Conservation (phyloP, 1,284 basidiomycete species). For the Puccinia polysora region DNA sequence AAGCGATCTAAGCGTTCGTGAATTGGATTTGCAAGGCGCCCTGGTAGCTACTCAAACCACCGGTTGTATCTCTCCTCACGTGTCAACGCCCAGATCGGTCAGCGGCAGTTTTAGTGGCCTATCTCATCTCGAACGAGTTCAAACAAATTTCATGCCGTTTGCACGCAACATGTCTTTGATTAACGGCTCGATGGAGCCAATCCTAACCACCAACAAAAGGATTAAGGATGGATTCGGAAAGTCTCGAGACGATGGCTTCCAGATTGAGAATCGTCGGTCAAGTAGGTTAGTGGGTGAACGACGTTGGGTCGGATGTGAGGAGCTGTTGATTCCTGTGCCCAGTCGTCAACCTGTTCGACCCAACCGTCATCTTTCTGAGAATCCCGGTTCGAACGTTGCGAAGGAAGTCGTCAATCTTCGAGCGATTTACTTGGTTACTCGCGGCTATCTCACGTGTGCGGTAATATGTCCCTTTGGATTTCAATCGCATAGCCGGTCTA, state of each 20-base stretch:
- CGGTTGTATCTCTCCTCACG: not conserved
- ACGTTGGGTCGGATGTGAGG: conserved; percentile 35
- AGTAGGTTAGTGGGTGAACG: conserved; percentile 8
- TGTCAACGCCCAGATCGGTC: not conserved
- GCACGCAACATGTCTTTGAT: not conserved
- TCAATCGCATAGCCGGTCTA: conserved; percentile 3
- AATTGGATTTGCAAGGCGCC: conserved; percentile 28
- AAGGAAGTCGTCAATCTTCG: not conserved
- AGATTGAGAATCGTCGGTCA: conserved; percentile 20
- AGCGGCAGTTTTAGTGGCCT: conserved; percentile 28
- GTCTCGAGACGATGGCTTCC: conserved; percentile 22
- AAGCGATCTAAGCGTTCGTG: conserved; percentile 25
- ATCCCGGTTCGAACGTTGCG: not conserved
- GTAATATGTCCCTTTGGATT: conserved; percentile 32
- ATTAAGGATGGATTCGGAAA: conserved; percentile 13
- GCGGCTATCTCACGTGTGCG: conserved; percentile 30
- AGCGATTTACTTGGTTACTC: conserved; percentile 33
- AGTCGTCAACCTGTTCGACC: not conserved
- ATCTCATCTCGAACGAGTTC: conserved; percentile 22
- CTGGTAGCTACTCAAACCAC: conserved; percentile 13
- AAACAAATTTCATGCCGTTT: conserved; percentile 20
- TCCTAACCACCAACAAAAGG: conserved; percentile 7
- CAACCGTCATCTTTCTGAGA: conserved; percentile 19
- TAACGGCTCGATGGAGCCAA: not conserved
- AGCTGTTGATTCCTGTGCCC: conserved; percentile 33